Evolutionary conservation across 1,139 yeast species (phyloP), one percentile per base, ranked within the genome.

Genomic region (Debaryomyces psychrophilus): DNA sequence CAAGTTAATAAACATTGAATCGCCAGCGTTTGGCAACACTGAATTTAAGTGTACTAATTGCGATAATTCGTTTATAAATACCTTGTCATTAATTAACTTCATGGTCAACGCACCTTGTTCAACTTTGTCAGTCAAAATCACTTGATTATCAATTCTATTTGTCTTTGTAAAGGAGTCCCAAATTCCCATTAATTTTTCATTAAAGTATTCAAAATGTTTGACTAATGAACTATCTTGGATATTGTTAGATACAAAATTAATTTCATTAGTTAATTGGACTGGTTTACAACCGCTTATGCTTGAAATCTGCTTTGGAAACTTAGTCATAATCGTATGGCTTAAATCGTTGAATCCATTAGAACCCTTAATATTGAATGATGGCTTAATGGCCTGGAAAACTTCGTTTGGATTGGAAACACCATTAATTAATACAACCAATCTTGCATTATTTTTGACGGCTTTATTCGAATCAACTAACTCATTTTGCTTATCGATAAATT

Each of bases 31-130:
- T 34, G 54, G 37, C 2, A 49, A 50, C 11, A 55, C 54, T 14
- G 61, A 54, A 12, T 60, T 48, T 37, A 73, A 59, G 54, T 70
- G 76, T 33, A 71, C 65, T 55, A 79, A 66, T 58, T 77, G 80
- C 35, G 76, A 63, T 49, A 79, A 58, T 57, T 79, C 83, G 43
- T 67, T 69, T 49, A 77, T 74, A 59, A 73, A 79, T 23, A 64
- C 54, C 51, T 71, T 68, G 54, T 79, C 82, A 54, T 67, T 73
- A 44, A 77, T 67, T 39, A 67, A 54, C 37, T 58, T 57, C 43
- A 67, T 51, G 28, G 45, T 44, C 2, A 45, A 44, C 8, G 35
- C 37, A 34, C 46, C 50, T n/a, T 36, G 38, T 2, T 33, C 37
- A 14, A 34, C 34, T 22, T 46, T 45, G 29, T 44, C 47, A 18